phyloP scores from a whole-genome alignment of 345 rosid genomes.

The Carallia pectinifolia region DNA sequence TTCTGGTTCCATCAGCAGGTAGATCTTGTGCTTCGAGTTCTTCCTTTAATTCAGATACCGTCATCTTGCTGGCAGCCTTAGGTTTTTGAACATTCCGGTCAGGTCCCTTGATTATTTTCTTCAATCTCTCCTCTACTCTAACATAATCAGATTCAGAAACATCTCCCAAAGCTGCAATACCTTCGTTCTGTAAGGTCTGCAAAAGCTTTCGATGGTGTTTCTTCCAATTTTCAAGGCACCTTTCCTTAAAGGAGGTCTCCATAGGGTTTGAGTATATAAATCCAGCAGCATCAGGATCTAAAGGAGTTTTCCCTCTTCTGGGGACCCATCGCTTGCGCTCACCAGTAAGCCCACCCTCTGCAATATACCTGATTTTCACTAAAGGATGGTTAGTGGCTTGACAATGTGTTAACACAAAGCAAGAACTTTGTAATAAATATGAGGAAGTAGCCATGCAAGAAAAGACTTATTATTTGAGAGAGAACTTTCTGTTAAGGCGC shows the following conservation, averaged over 20 bases:
- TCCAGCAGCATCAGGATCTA: conserved; percentile 91
- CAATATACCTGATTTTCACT: conserved; percentile 58
- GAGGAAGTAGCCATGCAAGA: background rate
- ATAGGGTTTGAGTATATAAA: conserved; percentile 83
- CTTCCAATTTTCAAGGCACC: conserved; percentile 83
- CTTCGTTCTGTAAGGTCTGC: conserved; percentile 69
- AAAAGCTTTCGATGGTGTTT: conserved; percentile 68
- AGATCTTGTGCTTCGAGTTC: conserved; percentile 95
- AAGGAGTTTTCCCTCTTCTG: conserved; percentile 84
- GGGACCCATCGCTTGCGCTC: conserved; percentile 99
- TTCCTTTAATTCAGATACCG: conserved; percentile 86
- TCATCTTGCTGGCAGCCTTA: conserved; percentile 98
- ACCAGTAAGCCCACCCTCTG: conserved; percentile 96
- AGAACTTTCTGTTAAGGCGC: background rate
- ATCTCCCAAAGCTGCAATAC: conserved; percentile 68
- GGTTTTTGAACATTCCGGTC: conserved; percentile 78
- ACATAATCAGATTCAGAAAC: conserved; percentile 76
- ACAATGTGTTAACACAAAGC: background rate
- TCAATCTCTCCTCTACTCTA: conserved; percentile 71
- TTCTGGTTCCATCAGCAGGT: conserved; percentile 95
- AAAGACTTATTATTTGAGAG: too few relatives aligned
- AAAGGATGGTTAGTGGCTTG: conserved; percentile 13
- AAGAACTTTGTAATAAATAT: background rate
- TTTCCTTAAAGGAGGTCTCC: conserved; percentile 90
- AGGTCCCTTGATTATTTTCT: conserved; percentile 76